These are phyloP conservation scores for Davidsoniella virescens DNA, from an alignment of 2,329 filamentous ascomycete genomes.

Conservation along the genomic window DNA sequence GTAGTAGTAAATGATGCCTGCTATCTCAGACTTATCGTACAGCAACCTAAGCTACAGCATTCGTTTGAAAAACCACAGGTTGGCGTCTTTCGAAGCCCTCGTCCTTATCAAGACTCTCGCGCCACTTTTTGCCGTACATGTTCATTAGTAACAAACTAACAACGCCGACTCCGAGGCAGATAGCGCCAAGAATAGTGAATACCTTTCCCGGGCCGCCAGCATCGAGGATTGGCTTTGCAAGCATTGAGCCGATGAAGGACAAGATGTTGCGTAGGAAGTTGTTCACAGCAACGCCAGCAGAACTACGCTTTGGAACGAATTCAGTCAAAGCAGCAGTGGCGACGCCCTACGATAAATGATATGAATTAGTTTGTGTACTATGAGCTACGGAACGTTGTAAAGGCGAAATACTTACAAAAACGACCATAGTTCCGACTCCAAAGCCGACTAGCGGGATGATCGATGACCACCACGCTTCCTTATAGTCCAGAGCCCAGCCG, in stretches of 20 bases:
- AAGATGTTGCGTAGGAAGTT: constrained; percentile 71
- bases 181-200: constrained; percentile 41
- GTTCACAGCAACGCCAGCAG: constrained; percentile 61
- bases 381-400: neutral
- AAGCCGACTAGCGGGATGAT: constrained; percentile 57
- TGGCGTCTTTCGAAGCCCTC: constrained; percentile 4
- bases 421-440: constrained; percentile 62
- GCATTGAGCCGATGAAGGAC: constrained; percentile 51
- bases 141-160: constrained; percentile 44
- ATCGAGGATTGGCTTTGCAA: constrained; percentile 53
- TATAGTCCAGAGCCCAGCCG: constrained; percentile 56
- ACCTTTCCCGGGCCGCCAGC: constrained; percentile 63
- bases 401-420: constrained; percentile 37
- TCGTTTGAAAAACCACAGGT: neutral
- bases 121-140: constrained; percentile 46
- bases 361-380: constrained; percentile 6
- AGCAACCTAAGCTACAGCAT: neutral
- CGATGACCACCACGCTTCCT: constrained; percentile 46
- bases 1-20: neutral
- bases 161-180: constrained; percentile 41
- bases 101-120: constrained; percentile 41
- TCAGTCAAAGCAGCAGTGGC: constrained; percentile 74
- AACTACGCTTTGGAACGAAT: constrained; percentile 58
- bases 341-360: constrained; percentile 26
- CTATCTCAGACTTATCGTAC: neutral